phyloP scores from a whole-genome alignment of 2,329 filamentous ascomycete species.

The Colletotrichum agaves region DNA sequence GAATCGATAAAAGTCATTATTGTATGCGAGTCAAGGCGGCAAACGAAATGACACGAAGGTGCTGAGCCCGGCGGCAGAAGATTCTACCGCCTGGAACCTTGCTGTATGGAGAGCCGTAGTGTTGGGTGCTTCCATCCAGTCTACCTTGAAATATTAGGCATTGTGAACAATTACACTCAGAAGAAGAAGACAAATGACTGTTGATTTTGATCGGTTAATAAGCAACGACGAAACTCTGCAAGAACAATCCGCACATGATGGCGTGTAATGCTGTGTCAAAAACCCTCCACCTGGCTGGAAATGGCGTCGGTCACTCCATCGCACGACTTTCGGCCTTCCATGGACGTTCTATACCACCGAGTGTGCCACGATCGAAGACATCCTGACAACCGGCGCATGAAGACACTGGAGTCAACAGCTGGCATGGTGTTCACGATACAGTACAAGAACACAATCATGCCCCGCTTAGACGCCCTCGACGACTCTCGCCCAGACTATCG shows the following conservation, averaged over 20 bases:
- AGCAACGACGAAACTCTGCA: background rate
- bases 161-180: too few relatives aligned
- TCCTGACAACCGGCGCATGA: conserved; percentile 43
- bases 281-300: conserved; percentile 47
- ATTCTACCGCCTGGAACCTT: too few relatives aligned
- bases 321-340: conserved; percentile 47
- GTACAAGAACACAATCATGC: conserved; percentile 51
- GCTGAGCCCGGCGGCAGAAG: too few relatives aligned
- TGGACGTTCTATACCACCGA: conserved; percentile 46
- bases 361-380: conserved; percentile 47
- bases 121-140: too few relatives aligned
- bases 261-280: background rate
- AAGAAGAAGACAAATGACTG: too few relatives aligned
- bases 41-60: too few relatives aligned
- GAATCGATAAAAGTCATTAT: too few relatives aligned
- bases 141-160: too few relatives aligned
- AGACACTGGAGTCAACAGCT: conserved; percentile 44
- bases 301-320: conserved; percentile 54
- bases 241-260: background rate
- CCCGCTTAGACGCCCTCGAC: conserved; percentile 50
- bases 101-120: too few relatives aligned
- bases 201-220: too few relatives aligned
- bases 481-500: conserved; percentile 47
- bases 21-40: too few relatives aligned
- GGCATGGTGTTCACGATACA: conserved; percentile 50